Evolutionary conservation across 768 basidiomycete species (phyloP), one percentile per base, ranked within the genome.

Genomic region (Clitopilus hobsonii): DNA sequence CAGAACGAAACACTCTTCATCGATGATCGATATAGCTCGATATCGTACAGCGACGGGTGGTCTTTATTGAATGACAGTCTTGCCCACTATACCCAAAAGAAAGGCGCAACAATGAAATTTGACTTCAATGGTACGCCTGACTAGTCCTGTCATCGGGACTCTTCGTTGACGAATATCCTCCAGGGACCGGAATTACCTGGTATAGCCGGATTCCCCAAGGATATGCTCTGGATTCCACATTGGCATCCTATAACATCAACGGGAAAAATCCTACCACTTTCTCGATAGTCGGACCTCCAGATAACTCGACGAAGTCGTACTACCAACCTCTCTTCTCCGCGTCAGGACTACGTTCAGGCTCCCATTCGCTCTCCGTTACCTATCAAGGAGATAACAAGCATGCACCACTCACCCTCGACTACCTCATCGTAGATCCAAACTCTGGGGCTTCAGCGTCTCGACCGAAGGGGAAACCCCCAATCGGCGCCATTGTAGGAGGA

Each of bases 1-100:
- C 54, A 56, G 6, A 54, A 58, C 3, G 53, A 66, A n/a, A 24
- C 60, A 6, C 27, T 67, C 5, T 62, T 63, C 11, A 56, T 53
- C 26, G 25, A 24, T 7, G 68, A 69, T 53, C 59, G 63, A 3
- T 53, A 41, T 6, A 11, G 13, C 3, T 14, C 4, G 4, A 63
- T 55, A 51, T 59, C 62, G 14, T 16, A 29, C 22, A 61, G 63
- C 14, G 69, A 68, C 67, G 25, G 26, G 13, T 16, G 49, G 1
- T 36, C 62, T 26, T 62, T 59, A 1, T 52, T 45, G 14, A 56
- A 49, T 1, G 63, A 62, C 1, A 36, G 32, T 10, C 32, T 36
- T 11, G 32, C 32, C 3, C 32, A 36, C 10, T 36, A 36, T 36
- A 36, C 32, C 32, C 32, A 36, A n/a, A 36, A 36, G 10, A 36